Base-by-base conservation (phyloP, 78 protist species). In the Dictyostelium citrinum region DNA sequence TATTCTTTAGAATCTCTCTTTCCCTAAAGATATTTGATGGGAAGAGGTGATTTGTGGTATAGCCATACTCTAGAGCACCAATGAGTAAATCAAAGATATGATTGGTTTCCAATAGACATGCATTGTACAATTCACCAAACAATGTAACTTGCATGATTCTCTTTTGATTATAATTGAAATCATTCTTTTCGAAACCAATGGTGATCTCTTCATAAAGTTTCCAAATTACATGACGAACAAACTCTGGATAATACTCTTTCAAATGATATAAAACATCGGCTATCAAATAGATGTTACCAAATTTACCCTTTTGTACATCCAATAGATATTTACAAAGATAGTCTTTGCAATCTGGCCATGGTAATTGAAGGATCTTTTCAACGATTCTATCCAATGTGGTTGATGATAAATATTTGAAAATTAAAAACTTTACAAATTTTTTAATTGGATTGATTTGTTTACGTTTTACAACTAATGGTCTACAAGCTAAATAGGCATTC, bases 41-140 rank as follows among this genome's bases (percentile, higher is more conserved):
- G 92, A 86, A 77, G 1, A 86, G 17, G 29, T 86, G 92, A 12
- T 16, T 77, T 10, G 84, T 77, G 1, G 64, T 43, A 33, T 86
- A 86, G 0, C 84, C 84, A 77, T 77, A 86, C 45, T 86, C 92
- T 8, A 86, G 14, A 1, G 92, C 74, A 43, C 84, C 78, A 12
- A 55, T 86, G 8, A 91, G 17, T n/a, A 79, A 27, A 43, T 81
- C 27, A 24, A 95, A 86, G 1, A 96, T 49, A 29, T 88, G 82
- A 16, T 49, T 17, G 2, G 90, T 12, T 16, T 90, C 61, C 27
- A 84, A 33, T 29, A 96, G 35, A 82, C 91, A 70, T 14, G 91
- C 90, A 82, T 83, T 90, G 77, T 83, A 97, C 37, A 97, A 61
- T 46, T 95, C 97, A 45, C 95, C 96, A 46, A 97, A 91, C 11